A percentile compares a stretch with the other conserved stretches of the same genome.
These are phyloP conservation scores for Apophysomyces sp. DNA, from an alignment of 371 early-diverging fungal species.

Conservation along the genomic window DNA sequence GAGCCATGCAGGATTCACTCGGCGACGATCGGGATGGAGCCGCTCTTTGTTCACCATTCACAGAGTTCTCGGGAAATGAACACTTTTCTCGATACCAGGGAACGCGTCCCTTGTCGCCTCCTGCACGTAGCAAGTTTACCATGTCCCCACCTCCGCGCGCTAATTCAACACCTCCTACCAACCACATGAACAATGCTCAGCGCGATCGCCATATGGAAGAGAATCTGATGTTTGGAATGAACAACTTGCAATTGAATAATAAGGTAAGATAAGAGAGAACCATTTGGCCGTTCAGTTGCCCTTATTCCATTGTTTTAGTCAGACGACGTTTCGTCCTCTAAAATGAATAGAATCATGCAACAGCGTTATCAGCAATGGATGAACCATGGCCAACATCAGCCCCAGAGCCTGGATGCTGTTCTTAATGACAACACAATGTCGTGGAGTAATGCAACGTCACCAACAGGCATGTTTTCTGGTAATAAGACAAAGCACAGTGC, in stretches of 20 bases:
- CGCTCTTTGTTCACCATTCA: background rate
- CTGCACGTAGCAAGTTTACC: conserved; percentile 28
- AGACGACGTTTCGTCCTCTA: background rate
- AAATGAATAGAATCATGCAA: conserved; percentile 11
- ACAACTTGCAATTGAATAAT: conserved; percentile 9
- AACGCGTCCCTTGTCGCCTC: conserved; percentile 26
- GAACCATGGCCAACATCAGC: conserved; percentile 16
- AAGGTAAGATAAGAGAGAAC: conserved; percentile 9
- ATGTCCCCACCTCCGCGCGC: conserved; percentile 40
- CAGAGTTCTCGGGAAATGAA: background rate
- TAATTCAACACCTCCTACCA: conserved; percentile 43
- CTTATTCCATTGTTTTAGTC: background rate
- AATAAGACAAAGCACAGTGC: background rate
- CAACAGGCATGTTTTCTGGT: conserved; percentile 15
- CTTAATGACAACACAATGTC: conserved; percentile 21
- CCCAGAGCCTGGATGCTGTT: conserved; percentile 32
- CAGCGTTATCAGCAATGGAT: conserved; percentile 33
- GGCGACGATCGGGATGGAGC: background rate
- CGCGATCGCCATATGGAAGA: conserved; percentile 16
- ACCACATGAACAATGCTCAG: conserved; percentile 13
- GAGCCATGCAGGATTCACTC: background rate
- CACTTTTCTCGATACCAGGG: background rate
- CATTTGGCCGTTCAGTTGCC: background rate
- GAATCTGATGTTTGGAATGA: conserved; percentile 17
- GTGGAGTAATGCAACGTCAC: conserved; percentile 19